Percentiles rank a stretch among this genome's conserved stretches.
phyloP scores from a whole-genome alignment of 345 rosid species.

The Bruguiera gymnorhiza region DNA sequence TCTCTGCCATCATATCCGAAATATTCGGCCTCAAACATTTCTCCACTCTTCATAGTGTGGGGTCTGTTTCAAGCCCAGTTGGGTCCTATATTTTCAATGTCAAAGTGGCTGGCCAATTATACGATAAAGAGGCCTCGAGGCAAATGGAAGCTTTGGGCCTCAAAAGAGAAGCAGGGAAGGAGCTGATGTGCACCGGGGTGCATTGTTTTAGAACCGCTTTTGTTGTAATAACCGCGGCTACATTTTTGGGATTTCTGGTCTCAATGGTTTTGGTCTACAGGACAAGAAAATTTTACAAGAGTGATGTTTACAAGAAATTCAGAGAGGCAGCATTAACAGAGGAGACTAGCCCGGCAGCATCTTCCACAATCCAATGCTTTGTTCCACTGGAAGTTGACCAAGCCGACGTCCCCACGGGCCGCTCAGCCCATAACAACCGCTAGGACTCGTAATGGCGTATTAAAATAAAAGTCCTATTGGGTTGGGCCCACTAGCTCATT shows the following conservation, averaged over 20 bases:
- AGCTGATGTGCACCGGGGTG: slow-evolving; percentile 9
- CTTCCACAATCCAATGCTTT: too few species aligned
- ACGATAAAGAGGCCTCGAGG: slow-evolving; percentile 19
- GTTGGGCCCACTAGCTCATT: too few species aligned
- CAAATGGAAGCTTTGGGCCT: slow-evolving; percentile 15
- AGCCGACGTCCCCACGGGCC: too few species aligned
- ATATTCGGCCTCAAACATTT: slow-evolving; percentile 24
- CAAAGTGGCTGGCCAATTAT: slow-evolving; percentile 21
- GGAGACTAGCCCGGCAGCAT: background rate
- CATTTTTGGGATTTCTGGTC: slow-evolving; percentile 17
- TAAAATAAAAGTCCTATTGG: too few species aligned
- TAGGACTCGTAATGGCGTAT: too few species aligned
- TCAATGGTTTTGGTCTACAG: slow-evolving; percentile 16
- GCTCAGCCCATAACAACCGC: too few species aligned
- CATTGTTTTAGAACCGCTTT: slow-evolving; percentile 13
- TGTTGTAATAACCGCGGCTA: slow-evolving; percentile 2
- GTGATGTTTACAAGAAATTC: slow-evolving; percentile 23
- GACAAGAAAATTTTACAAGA: slow-evolving; percentile 14
- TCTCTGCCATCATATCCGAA: slow-evolving; percentile 18
- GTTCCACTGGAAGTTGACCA: too few species aligned
- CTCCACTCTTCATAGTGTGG: slow-evolving; percentile 20
- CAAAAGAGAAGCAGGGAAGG: slow-evolving; percentile 8
- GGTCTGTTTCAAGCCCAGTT: slow-evolving; percentile 21
- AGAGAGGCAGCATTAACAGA: background rate
- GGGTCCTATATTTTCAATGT: slow-evolving; percentile 22